These are phyloP conservation scores for Dendrobium huoshanense DNA, from an alignment of 106 monocot genomes.

Conservation along the genomic window DNA sequence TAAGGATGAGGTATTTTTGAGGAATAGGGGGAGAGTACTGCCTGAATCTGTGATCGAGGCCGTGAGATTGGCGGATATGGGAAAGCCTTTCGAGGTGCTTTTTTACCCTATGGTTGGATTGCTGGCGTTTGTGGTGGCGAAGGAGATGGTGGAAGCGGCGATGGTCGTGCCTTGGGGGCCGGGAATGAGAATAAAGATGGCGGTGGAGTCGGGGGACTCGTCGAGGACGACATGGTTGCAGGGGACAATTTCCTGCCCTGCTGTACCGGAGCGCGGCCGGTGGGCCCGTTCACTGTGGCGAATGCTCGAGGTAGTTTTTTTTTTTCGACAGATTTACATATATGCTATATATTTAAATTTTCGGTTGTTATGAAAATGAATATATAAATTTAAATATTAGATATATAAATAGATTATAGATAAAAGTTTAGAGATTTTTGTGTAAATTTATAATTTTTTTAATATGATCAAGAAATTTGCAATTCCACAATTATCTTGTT, in stretches of 20 bases:
- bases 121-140: conserved; percentile 51
- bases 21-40: conserved; percentile 26
- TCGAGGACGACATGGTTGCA: conserved; percentile 29
- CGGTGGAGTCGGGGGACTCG: conserved; percentile 34
- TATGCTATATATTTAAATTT: too few species aligned
- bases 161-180: conserved; percentile 24
- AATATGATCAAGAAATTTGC: too few species aligned
- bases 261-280: not conserved
- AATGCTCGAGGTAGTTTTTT: not conserved
- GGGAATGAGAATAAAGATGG: conserved; percentile 57
- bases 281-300: conserved; percentile 34
- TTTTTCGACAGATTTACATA: too few species aligned
- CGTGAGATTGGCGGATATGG: conserved; percentile 21
- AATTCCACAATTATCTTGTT: too few species aligned
- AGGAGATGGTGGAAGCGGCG: conserved; percentile 35
- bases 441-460: too few species aligned
- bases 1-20: conserved; percentile 14
- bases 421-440: too few species aligned
- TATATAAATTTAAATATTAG: too few species aligned
- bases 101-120: conserved; percentile 40
- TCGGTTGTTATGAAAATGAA: too few species aligned
- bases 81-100: conserved; percentile 34
- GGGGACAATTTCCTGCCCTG: conserved; percentile 32
- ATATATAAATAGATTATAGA: too few species aligned
- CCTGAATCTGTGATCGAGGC: conserved; percentile 45